Percentiles rank a stretch among this genome's conserved stretches.
Conservation (phyloP, 1,284 basidiomycete species). For the Ganoderma boninense region DNA sequence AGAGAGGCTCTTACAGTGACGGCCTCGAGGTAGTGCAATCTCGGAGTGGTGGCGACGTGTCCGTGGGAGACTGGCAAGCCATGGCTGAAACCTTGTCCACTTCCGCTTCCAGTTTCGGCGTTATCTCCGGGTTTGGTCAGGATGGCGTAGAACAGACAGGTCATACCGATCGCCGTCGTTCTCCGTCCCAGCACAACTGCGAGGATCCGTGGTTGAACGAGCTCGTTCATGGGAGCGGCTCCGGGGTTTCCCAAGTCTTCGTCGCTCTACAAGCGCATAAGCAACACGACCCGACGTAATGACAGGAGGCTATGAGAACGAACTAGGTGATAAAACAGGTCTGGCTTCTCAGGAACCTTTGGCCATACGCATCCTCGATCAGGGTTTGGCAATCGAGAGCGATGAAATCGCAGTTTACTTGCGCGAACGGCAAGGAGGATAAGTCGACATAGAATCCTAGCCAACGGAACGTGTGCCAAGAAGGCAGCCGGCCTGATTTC, state of each 20-base stretch:
- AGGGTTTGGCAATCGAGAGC: not conserved
- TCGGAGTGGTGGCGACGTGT: not conserved
- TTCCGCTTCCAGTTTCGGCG: not conserved
- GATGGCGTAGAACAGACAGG: not conserved
- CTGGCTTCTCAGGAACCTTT: not conserved
- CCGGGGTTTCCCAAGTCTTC: not conserved
- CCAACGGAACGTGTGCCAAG: not conserved
- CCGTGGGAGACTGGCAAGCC: not conserved
- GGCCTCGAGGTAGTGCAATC: not conserved
- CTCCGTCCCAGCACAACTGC: not conserved
- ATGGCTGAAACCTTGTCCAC: not conserved
- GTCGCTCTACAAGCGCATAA: not conserved
- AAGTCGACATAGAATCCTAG: not conserved
- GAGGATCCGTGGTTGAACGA: constrained; percentile 3
- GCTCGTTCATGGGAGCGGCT: not conserved
- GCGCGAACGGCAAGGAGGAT: not conserved
- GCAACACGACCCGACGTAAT: too few species aligned
- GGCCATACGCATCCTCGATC: constrained; percentile 1
- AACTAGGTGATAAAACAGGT: not conserved
- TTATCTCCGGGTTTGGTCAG: not conserved
- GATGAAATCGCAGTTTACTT: not conserved
- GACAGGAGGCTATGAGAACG: not conserved
- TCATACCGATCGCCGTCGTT: not conserved
- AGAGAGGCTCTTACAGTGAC: not conserved
- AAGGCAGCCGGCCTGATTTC: not conserved